Base-by-base conservation (phyloP, 139 green algal genomes). In the Closterium sp. region DNA sequence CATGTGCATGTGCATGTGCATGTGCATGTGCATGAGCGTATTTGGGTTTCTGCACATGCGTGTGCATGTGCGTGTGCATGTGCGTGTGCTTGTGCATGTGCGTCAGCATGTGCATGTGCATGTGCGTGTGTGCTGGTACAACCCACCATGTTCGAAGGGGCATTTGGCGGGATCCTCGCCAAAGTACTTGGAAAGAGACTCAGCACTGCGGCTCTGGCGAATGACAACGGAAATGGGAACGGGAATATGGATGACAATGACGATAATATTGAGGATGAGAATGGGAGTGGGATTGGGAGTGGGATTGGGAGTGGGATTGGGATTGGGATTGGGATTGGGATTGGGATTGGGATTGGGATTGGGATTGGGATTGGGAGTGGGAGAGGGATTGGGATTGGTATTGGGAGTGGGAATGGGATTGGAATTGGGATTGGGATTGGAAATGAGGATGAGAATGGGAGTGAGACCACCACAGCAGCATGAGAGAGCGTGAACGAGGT, bases 161-260 rank as follows among this genome's bases (percentile, higher is more conserved):
- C 30, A 89, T 10, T 35, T 35, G n/a, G 88, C 36, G 3, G 91
- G 91, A 33, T 93, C 91, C 35, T 93, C 91, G 9, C 91, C 91
- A 92, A 93, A 93, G 91, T 93, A 93, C 83, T 87, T 89, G 0
- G 87, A 87, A 7, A 93, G 16, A 21, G 12, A n/a, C 33, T 93
- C 90, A 16, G 90, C 90, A 86, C 84, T 93, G 23, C 90, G 86
- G n/a, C 90, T 64, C 66, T 91, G 66, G 0, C 38, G 35, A 10
- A 33, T 19, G 55, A 28, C 1, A 76, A 19, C 0, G 55, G 25
- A 19, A 3, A 76, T 76, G 55, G 55, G 55, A 76, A 76, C 9
- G 7, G 16, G 10, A 76, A 28, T 3, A 19, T 28, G 55, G 10
- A 55, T 4, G 36, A 55, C 4, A 6, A 55, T 55, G 36, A 55